Evolutionary conservation across 2,329 filamentous ascomycete genomes (phyloP), one percentile per base, ranked within the genome.

Genomic region (Phaeosphaeria sp.): DNA sequence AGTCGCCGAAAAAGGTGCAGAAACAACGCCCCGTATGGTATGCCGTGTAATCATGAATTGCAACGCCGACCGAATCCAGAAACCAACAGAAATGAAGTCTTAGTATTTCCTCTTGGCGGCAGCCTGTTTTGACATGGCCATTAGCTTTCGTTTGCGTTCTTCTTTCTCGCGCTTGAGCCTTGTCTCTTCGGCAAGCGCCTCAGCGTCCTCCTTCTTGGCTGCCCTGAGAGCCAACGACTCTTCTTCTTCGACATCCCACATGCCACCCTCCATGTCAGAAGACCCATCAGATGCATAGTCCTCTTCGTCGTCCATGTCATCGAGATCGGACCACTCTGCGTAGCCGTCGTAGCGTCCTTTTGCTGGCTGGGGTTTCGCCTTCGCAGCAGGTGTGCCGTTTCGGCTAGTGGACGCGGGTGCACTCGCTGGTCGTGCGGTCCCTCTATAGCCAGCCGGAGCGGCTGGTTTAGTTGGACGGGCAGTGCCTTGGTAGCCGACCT

Each of bases 231-330:
- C 89, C 49, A 79, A 72, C 47, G 82, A 79, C 73, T 94, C 91
- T 74, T 94, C 91, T 36, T 84, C 80, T 59, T 92, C 89, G 51
- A 93, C 86, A 65, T 93, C 90, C 59, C 88, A 89, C 39, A 89
- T 74, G 33, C 89, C 90, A 2, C 89, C 91, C 74, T 93, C 90
- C 89, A 93, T 93, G 67, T 92, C 91, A 6, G 89, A 91, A 5
- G 88, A 90, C 6, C 74, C 86, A 53, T 90, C 89, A 0, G 87
- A 88, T 2, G 81, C 84, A 62, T 91, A 89, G 48, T 81, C 82
- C 30, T 90, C 87, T 44, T 89, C 87, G 43, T 85, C 82, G 2
- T 80, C 81, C 24, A 82, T 80, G 25, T 74, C 72, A 3, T 76
- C 74, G 17, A 78, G 75, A 21, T 77, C 73, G 8, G 72, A 72